Percentiles rank a stretch among this genome's conserved stretches.
Evolutionary conservation across 2,329 filamentous ascomycete species (phyloP).

Genomic region (Exophiala viscosa): DNA sequence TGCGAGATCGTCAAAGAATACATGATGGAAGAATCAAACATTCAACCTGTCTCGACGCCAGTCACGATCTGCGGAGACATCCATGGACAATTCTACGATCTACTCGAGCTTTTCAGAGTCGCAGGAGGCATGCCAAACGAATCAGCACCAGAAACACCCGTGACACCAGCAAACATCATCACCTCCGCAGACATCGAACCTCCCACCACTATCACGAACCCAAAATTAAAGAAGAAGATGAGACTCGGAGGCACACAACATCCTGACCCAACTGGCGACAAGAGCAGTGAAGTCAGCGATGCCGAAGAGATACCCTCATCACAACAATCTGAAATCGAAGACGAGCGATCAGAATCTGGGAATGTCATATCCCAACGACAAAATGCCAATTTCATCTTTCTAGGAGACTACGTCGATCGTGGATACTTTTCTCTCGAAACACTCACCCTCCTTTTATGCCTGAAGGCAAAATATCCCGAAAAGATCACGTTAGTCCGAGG

Average conservation of each 20-base stretch:
- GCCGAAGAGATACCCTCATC: slow-evolving; percentile 48
- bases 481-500: slow-evolving; percentile 69
- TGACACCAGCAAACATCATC: slow-evolving; percentile 69
- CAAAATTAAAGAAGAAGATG: slow-evolving; percentile 82
- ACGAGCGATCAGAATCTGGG: slow-evolving; percentile 35
- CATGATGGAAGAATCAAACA: slow-evolving; percentile 99
- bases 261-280: slow-evolving; percentile 23
- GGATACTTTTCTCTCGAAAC: slow-evolving; percentile 73
- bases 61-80: slow-evolving; percentile 98
- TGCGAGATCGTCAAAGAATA: slow-evolving; percentile 99
- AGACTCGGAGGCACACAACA: slow-evolving; percentile 44
- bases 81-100: slow-evolving; percentile 97
- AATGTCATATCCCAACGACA: slow-evolving; percentile 41
- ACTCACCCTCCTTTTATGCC: slow-evolving; percentile 57
- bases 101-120: slow-evolving; percentile 93
- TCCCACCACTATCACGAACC: slow-evolving; percentile 80
- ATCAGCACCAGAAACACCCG: slow-evolving; percentile 54
- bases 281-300: slow-evolving; percentile 34
- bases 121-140: slow-evolving; percentile 95
- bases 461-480: slow-evolving; percentile 59
- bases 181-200: slow-evolving; percentile 90
- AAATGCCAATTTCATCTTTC: slow-evolving; percentile 67
- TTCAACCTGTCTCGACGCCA: slow-evolving; percentile 93
- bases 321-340: slow-evolving; percentile 36
- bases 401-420: slow-evolving; percentile 70